Evolutionary conservation across 176 grass and related monocot species (phyloP).

Genomic region (Oryza nivara): DNA sequence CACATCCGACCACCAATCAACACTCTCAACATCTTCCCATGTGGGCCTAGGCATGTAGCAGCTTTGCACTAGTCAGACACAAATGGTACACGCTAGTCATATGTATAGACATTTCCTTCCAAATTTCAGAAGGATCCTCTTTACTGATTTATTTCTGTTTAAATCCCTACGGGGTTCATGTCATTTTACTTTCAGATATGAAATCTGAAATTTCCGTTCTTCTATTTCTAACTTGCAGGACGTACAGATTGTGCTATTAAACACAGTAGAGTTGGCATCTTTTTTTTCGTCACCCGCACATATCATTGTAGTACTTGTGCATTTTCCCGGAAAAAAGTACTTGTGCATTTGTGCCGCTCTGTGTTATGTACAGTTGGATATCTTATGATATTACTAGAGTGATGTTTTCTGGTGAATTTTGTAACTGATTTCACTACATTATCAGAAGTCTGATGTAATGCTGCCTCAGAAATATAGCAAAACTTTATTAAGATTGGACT

Average conservation of each 20-base stretch:
- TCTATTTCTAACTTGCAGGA: not conserved
- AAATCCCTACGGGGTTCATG: not conserved
- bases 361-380: not conserved
- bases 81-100: no score
- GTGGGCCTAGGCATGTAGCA: no score
- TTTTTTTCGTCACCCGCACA: not conserved
- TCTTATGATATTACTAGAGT: not conserved
- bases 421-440: not conserved
- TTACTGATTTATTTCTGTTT: not conserved
- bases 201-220: not conserved
- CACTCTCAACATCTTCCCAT: no score
- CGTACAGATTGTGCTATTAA: not conserved
- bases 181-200: not conserved
- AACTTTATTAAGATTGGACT: not conserved
- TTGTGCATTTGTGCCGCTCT: not conserved
- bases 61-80: no score
- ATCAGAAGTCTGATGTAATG: not conserved
- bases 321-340: not conserved
- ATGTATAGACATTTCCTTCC: not conserved
- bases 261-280: not conserved
- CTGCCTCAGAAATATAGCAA: not conserved
- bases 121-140: not conserved
- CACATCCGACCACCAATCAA: no score
- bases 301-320: not conserved
- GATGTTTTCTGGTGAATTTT: not conserved